Percentiles rank a stretch among this genome's conserved stretches.
Evolutionary conservation across 2,329 filamentous ascomycete species (phyloP).

Genomic region (Botrytis hyacinthi): DNA sequence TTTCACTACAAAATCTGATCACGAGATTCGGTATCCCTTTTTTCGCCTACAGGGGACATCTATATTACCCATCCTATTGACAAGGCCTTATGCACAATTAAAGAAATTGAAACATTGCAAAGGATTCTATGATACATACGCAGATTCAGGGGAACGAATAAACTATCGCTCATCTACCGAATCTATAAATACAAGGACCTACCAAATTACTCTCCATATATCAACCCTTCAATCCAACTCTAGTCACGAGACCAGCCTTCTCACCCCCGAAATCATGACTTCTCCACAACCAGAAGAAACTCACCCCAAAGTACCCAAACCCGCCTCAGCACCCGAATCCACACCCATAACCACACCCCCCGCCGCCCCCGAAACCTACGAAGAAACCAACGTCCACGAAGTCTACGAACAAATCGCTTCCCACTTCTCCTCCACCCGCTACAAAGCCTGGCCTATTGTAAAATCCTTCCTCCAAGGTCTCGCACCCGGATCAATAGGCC

Average conservation of each 20-base stretch:
- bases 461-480: conserved; percentile 70
- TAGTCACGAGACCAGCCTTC: background rate
- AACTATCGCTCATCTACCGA: background rate
- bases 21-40: background rate
- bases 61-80: background rate
- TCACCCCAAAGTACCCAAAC: background rate
- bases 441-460: conserved; percentile 91
- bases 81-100: background rate
- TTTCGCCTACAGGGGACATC: background rate
- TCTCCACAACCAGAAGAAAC: background rate
- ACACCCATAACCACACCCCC: background rate
- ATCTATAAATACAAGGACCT: background rate
- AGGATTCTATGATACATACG: background rate
- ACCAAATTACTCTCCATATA: background rate
- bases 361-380: conserved; percentile 57
- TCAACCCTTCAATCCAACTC: background rate
- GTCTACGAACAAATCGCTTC: conserved; percentile 87
- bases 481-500: conserved; percentile 69
- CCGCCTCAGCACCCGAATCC: conserved; percentile 4
- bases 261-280: conserved; percentile 9
- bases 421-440: conserved; percentile 77
- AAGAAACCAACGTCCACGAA: conserved; percentile 81
- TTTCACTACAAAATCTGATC: background rate
- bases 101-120: background rate
- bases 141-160: background rate